These are phyloP conservation scores for Nyctanthes arbortristis DNA, from an alignment of 257 asterid species.

Conservation along the genomic window DNA sequence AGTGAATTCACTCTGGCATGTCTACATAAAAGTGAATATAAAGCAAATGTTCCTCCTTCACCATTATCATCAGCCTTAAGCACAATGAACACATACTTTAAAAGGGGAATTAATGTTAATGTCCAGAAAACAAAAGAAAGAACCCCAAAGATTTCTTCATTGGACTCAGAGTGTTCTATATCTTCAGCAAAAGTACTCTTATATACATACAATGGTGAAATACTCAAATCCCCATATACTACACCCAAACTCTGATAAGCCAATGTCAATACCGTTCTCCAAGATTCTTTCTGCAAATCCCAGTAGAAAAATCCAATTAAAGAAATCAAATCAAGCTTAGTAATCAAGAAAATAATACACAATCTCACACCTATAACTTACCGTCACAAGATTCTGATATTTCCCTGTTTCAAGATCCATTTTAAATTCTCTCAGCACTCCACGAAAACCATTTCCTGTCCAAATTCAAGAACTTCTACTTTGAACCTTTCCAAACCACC, in stretches of 20 bases:
- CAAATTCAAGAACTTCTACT: conserved; percentile 41
- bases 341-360: neutral
- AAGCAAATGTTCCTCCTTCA: conserved; percentile 36
- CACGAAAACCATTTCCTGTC: conserved; percentile 41
- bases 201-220: conserved; percentile 30
- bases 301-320: conserved; percentile 10
- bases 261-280: conserved; percentile 45
- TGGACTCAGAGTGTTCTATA: conserved; percentile 22
- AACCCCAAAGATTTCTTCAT: conserved; percentile 29
- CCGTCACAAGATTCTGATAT: conserved; percentile 34
- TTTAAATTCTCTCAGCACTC: conserved; percentile 38
- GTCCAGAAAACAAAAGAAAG: conserved; percentile 30
- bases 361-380: neutral
- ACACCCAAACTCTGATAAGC: conserved; percentile 35
- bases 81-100: conserved; percentile 28
- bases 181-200: conserved; percentile 27
- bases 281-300: conserved; percentile 45
- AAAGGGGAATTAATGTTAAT: conserved; percentile 23
- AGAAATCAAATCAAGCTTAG: neutral
- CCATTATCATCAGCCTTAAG: conserved; percentile 36
- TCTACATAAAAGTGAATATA: too few species aligned
- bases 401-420: conserved; percentile 67
- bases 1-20: too few species aligned
- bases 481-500: conserved; percentile 37
- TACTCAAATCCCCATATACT: conserved; percentile 34